phyloP scores from a whole-genome alignment of 495 filamentous ascomycete genomes.

The Daldinia bambusicola region DNA sequence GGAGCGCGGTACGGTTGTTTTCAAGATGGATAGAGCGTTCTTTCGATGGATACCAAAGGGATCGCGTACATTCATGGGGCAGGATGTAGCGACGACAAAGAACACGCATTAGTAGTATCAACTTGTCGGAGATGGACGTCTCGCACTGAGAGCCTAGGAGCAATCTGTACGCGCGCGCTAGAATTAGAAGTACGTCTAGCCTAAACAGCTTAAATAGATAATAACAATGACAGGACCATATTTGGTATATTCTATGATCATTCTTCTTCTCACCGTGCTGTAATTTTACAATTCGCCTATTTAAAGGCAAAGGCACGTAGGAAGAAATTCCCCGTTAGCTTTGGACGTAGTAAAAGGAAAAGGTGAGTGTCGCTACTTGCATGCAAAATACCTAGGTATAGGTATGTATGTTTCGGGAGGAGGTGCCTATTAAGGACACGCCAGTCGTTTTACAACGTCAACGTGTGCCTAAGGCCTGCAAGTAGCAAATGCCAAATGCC shows the following conservation, averaged over 20 bases:
- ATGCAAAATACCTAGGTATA: not conserved
- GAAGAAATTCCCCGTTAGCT: conserved; percentile 14
- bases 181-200: conserved; percentile 1
- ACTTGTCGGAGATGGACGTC: not conserved
- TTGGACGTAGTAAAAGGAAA: conserved; percentile 2
- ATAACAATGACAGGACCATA: conserved; percentile 12
- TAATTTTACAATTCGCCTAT: conserved; percentile 11
- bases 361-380: not conserved
- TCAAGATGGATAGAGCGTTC: conserved; percentile 58
- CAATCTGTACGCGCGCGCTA: not conserved
- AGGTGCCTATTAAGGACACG: conserved; percentile 26
- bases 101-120: conserved; percentile 17
- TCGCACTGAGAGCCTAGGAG: conserved; percentile 1
- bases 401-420: not conserved
- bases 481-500: too few relatives aligned
- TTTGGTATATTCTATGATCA: conserved; percentile 9
- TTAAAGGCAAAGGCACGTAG: conserved; percentile 15
- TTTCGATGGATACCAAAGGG: conserved; percentile 62
- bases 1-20: conserved; percentile 52
- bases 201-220: conserved; percentile 7
- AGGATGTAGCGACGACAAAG: conserved; percentile 32
- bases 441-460: conserved; percentile 13
- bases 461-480: conserved; percentile 23
- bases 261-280: conserved; percentile 16
- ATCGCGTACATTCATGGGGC: conserved; percentile 64